These are phyloP conservation scores for Cladorrhinum sp. DNA, from an alignment of 2,329 filamentous ascomycete genomes.

Conservation along the genomic window DNA sequence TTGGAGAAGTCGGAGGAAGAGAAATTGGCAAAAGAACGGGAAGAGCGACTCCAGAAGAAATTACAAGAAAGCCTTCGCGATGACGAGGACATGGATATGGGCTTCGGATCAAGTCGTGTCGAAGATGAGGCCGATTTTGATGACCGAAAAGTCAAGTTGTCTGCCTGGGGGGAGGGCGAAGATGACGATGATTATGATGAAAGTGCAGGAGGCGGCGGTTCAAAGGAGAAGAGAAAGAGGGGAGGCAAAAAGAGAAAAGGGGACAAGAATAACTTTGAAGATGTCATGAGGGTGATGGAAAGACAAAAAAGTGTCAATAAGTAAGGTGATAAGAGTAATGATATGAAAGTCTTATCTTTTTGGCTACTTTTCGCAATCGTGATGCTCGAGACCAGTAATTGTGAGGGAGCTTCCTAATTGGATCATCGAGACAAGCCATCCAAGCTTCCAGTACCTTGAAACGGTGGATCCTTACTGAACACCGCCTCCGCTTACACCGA, in stretches of 20 bases:
- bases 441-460: conserved; percentile 1
- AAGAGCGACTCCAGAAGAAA: conserved; percentile 70
- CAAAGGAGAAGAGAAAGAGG: conserved; percentile 62
- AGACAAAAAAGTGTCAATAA: conserved; percentile 41
- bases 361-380: background rate
- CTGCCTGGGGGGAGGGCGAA: conserved; percentile 54
- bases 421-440: conserved; percentile 12
- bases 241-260: conserved; percentile 74
- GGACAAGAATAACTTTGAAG: conserved; percentile 72
- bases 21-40: conserved; percentile 49
- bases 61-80: conserved; percentile 73
- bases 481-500: conserved; percentile 2
- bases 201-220: conserved; percentile 41
- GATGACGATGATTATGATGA: conserved; percentile 44
- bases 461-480: background rate
- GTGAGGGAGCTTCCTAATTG: conserved; percentile 19
- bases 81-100: conserved; percentile 88
- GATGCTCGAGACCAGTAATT: background rate
- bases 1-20: conserved; percentile 39
- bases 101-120: conserved; percentile 83
- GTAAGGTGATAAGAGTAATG: background rate
- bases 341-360: background rate
- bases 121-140: conserved; percentile 87
- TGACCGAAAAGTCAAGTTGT: conserved; percentile 63
- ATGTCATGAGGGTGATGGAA: conserved; percentile 79